Conservation (phyloP, 2,329 filamentous ascomycete species). For the Hypoxylon sp. region DNA sequence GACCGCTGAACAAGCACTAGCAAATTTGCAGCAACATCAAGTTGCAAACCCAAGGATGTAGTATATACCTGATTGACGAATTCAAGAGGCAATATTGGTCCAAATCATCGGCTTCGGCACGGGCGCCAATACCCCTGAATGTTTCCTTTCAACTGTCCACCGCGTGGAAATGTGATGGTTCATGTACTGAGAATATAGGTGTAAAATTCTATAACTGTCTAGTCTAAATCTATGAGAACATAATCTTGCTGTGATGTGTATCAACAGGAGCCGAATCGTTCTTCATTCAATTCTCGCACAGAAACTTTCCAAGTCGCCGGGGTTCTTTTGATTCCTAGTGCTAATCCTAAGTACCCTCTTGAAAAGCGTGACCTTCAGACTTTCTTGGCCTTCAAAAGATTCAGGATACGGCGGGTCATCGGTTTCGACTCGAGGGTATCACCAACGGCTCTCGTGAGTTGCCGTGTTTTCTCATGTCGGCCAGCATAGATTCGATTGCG, state of each 20-base stretch:
- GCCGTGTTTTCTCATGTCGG: background rate
- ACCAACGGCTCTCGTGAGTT: background rate
- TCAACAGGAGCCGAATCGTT: background rate
- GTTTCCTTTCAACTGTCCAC: background rate
- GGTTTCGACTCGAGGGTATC: background rate
- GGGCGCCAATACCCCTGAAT: background rate
- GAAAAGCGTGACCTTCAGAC: background rate
- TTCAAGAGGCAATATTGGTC: background rate
- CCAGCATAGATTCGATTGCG: background rate
- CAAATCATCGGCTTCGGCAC: background rate
- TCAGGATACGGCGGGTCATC: background rate
- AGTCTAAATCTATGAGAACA: background rate
- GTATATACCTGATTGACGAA: background rate
- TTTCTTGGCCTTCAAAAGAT: background rate
- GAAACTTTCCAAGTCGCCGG: background rate
- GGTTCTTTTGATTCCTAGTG: background rate
- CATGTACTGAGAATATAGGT: background rate
- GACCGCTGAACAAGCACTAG: background rate
- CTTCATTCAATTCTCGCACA: background rate
- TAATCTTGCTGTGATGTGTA: background rate
- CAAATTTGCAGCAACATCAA: background rate
- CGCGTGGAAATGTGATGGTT: background rate
- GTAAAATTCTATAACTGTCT: background rate
- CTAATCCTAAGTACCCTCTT: background rate
- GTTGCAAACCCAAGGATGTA: background rate